Evolutionary conservation across 2,329 filamentous ascomycete species (phyloP), one percentile per base, ranked within the genome.

Genomic region (Purpureocillium lavendulum): DNA sequence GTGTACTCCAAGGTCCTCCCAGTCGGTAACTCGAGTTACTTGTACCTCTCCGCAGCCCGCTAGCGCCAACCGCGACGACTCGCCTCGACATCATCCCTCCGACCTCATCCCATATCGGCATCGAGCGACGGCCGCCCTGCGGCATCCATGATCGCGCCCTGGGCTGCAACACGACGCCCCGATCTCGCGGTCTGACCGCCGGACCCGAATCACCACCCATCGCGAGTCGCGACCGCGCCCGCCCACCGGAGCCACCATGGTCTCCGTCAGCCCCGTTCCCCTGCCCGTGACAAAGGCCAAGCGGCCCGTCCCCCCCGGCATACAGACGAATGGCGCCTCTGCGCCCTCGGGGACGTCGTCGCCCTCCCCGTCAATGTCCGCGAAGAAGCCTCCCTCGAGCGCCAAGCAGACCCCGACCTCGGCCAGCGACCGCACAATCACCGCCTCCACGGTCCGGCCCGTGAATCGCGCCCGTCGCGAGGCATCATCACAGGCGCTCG

Each of bases 251-350:
- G 21, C 55, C 55, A 58, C 54, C 48, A 79, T 79, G 75, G 72
- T 73, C 56, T 72, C 75, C 45, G 67, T 73, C 53, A 70, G 72
- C 54, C 67, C 71, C 43, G 64, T 67, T 41, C 49, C 54, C 38
- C 64, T 62, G 54, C 64, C 59, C 50, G 53, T 61, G 49, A 59
- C 58, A 49, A 87, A 87, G 63, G 72, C 77, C 47, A 87, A 87
- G 64, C 80, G 82, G 29, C 80, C 79, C 44, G 67, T 75, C 38
- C 78, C 79, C 30, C 71, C 80, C 35, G 73, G 77, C 33, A 75
- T 83, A 41, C 80, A 83, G 57, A 74, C 77, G 44, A 84, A 84
- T 60, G 78, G 79, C 28, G 62, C 67, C 43, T 12, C 29, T 13
- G 66, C 67, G 47, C 62, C 75, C 17, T 71, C 74, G 1, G 21